Conservation (phyloP, 1,284 basidiomycete genomes). For the Papiliotrema nemorosa region DNA sequence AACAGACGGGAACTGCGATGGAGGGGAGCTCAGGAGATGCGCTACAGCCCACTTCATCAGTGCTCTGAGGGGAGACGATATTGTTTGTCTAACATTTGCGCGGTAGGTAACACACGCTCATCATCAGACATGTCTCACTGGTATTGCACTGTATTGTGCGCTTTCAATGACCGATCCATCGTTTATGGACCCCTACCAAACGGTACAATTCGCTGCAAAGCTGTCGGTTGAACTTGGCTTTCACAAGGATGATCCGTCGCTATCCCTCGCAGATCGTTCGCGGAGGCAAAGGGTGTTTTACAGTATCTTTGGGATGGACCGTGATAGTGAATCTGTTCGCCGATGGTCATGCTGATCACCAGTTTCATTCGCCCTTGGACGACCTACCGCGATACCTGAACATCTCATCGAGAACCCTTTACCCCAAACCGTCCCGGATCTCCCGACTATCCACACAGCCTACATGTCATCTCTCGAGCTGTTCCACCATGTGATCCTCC, state of each 20-base stretch:
- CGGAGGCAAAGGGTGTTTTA: not conserved
- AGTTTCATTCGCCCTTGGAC: conserved; percentile 2
- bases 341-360: not conserved
- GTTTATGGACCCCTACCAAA: not conserved
- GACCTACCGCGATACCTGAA: conserved; percentile 6
- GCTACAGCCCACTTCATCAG: not conserved
- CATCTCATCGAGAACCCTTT: not conserved
- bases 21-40: not conserved
- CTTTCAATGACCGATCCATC: not conserved
- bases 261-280: not conserved
- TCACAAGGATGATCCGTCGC: not conserved
- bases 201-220: not conserved
- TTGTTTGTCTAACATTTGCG: no score
- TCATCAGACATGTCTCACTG: conserved; percentile 1
- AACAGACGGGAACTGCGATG: not conserved
- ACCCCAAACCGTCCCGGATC: conserved; percentile 2
- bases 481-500: not conserved
- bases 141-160: not conserved
- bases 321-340: not conserved
- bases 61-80: not conserved
- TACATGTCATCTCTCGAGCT: not conserved
- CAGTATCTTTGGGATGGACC: not conserved
- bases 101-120: no score
- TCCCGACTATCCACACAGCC: not conserved
- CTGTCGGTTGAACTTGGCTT: not conserved